These are phyloP conservation scores for Mycena capillaripes DNA, from an alignment of 768 basidiomycete species.

Conservation along the genomic window DNA sequence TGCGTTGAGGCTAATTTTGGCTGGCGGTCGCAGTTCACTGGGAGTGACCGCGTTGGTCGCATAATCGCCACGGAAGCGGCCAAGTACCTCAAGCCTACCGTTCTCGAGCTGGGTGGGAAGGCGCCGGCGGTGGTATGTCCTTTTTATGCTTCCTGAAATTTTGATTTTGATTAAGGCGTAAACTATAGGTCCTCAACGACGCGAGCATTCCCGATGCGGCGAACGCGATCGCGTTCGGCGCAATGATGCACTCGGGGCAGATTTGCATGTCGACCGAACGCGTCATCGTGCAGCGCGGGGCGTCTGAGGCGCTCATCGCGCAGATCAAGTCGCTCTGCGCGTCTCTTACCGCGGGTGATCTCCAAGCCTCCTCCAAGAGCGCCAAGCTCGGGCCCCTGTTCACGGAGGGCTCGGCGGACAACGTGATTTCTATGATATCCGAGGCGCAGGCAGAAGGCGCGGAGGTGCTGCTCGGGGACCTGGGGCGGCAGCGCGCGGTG, in stretches of 20 bases:
- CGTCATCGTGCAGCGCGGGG: conserved; percentile 63
- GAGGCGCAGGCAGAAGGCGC: conserved; percentile 63
- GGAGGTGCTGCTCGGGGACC: conserved; percentile 60
- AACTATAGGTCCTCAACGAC: conserved; percentile 62
- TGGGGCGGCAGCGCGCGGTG: conserved; percentile 52
- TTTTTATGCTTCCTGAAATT: not conserved
- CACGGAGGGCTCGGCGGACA: conserved; percentile 59
- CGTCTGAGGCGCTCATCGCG: conserved; percentile 52
- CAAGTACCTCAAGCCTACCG: conserved; percentile 67
- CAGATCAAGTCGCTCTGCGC: conserved; percentile 49
- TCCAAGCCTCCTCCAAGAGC: conserved; percentile 38
- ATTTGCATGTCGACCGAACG: conserved; percentile 73
- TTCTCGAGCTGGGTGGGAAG: conserved; percentile 71
- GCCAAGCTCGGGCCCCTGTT: conserved; percentile 57
- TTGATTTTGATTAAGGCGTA: not conserved
- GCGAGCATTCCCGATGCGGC: conserved; percentile 69
- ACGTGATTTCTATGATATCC: conserved; percentile 57
- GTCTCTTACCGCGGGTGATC: conserved; percentile 53
- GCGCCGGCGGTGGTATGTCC: conserved; percentile 62
- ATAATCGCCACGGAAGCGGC: conserved; percentile 69
- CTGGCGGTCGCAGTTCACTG: conserved; percentile 59
- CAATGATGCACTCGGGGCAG: conserved; percentile 65
- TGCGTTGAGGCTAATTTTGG: not conserved
- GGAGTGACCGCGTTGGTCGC: conserved; percentile 66
- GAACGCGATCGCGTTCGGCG: conserved; percentile 59